phyloP scores from a whole-genome alignment of 106 monocot genomes.

The Dendrobium chrysotoxum region DNA sequence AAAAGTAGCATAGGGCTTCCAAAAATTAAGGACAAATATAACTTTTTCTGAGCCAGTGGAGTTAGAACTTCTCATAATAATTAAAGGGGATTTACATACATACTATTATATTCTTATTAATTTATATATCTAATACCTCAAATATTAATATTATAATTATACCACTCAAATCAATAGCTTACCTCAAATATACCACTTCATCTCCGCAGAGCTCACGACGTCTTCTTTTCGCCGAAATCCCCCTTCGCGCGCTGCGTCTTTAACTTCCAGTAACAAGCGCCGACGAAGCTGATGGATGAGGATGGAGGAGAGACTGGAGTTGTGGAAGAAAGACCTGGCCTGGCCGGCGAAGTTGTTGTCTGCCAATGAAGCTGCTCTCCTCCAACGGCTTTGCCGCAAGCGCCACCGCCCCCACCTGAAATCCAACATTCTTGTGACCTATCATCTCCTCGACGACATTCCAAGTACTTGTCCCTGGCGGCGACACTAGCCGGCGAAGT shows the following conservation, averaged over 20 bases:
- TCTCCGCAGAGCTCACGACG: too few relatives aligned
- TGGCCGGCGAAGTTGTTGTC: conserved; percentile 58
- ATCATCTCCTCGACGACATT: conserved; percentile 87
- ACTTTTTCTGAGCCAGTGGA: background rate
- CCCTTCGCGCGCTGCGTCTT: too few relatives aligned
- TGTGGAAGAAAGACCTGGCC: conserved; percentile 33
- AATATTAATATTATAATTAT: too few relatives aligned
- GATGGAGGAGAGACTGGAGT: conserved; percentile 71
- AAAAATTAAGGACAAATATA: background rate
- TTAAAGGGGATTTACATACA: background rate
- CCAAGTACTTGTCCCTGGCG: conserved; percentile 36
- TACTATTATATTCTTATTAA: too few relatives aligned
- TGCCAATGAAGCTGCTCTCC: conserved; percentile 49
- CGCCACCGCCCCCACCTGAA: conserved; percentile 37
- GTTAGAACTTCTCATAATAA: too few relatives aligned
- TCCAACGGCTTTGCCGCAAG: conserved; percentile 15
- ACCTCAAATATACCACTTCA: too few relatives aligned
- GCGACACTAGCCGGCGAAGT: too few relatives aligned
- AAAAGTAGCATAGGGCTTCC: background rate
- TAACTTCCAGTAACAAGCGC: too few relatives aligned
- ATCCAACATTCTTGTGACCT: conserved; percentile 70
- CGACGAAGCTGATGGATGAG: too few relatives aligned
- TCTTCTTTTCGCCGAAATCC: too few relatives aligned
- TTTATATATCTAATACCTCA: too few relatives aligned
- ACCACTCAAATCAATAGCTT: too few relatives aligned